A percentile compares a stretch with the other conserved stretches of the same genome.
Conservation (phyloP, 805 yeast species). For the Phaffomyces antillensis region DNA sequence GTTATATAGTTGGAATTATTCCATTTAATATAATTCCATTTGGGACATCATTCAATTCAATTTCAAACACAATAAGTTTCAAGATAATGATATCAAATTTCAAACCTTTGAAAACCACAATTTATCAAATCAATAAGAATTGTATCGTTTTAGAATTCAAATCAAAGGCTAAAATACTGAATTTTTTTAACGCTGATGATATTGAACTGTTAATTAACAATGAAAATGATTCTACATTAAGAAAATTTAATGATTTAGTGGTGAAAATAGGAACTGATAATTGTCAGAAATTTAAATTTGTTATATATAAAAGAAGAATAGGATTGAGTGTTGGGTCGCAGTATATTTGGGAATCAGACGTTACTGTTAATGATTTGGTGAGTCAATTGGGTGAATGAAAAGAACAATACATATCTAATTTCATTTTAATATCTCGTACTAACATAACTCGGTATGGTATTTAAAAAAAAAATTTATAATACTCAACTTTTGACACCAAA, state of each 20-base stretch:
- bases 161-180: slow-evolving; percentile 8
- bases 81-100: slow-evolving; percentile 14
- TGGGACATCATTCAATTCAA: slow-evolving; percentile 11
- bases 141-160: slow-evolving; percentile 12
- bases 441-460: background rate
- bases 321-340: slow-evolving; percentile 8
- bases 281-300: background rate
- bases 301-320: slow-evolving; percentile 1
- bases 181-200: slow-evolving; percentile 10
- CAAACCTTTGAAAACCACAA: background rate
- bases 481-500: background rate
- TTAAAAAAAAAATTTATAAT: background rate
- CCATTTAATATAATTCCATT: slow-evolving; percentile 8
- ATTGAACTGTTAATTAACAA: slow-evolving; percentile 1
- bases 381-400: background rate
- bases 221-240: background rate
- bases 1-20: slow-evolving; percentile 12
- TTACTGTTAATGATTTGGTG: slow-evolving; percentile 8
- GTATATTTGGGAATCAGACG: slow-evolving; percentile 8
- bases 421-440: too few species aligned
- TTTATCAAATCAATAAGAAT: slow-evolving; percentile 10
- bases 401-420: too few species aligned
- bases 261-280: background rate
- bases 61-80: slow-evolving; percentile 8
- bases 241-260: background rate